Conservation (phyloP, 371 early-diverging fungal species). For the Fennellomyces sp. region DNA sequence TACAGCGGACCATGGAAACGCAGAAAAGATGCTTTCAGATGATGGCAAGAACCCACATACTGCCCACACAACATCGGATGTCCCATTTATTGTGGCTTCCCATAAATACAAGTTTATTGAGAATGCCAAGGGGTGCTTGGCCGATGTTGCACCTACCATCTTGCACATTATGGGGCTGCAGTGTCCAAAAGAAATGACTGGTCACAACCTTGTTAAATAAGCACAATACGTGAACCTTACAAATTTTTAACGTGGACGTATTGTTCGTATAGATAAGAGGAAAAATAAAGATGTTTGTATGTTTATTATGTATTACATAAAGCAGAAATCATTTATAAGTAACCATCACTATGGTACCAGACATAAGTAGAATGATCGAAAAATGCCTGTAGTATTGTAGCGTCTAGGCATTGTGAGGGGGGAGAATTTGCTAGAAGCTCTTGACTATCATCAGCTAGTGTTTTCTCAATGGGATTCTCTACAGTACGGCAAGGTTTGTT, state of each 20-base stretch:
- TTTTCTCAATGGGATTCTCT: not conserved
- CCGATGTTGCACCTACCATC: conserved; percentile 99
- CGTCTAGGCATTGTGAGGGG: not conserved
- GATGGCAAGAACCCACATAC: conserved; percentile 90
- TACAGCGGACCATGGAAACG: conserved; percentile 99
- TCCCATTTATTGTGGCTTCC: conserved; percentile 92
- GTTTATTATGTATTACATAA: too few species aligned
- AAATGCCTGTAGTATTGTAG: not conserved
- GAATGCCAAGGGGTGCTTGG: conserved; percentile 77
- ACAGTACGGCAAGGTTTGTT: not conserved
- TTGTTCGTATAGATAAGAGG: too few species aligned
- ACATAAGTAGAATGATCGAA: not conserved
- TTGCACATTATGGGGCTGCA: conserved; percentile 92
- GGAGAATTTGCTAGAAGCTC: not conserved
- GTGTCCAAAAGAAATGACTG: conserved; percentile 98
- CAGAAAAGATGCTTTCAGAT: conserved; percentile 97
- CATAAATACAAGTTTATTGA: conserved; percentile 53
- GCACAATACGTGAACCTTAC: too few species aligned
- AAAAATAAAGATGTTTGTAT: too few species aligned
- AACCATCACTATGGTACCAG: not conserved
- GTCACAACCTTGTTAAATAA: conserved; percentile 52
- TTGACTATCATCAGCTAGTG: not conserved
- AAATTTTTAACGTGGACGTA: too few species aligned
- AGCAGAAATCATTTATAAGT: too few species aligned
- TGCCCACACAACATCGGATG: conserved; percentile 93